Conservation (phyloP, 768 basidiomycete genomes). For the Trametes villosa region DNA sequence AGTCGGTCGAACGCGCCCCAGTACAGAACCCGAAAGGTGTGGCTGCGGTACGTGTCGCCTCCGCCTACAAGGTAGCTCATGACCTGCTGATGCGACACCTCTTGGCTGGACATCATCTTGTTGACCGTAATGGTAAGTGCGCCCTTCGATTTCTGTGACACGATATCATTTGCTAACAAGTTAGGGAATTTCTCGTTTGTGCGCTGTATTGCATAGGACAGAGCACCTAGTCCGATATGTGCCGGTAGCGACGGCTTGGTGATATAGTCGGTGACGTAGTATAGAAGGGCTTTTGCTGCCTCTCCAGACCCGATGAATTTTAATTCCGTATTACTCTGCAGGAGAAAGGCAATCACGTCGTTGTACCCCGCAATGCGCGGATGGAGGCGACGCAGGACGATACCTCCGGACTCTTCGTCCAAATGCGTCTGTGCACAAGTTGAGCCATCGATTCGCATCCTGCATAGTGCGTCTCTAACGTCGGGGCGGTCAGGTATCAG, state of each 20-base stretch:
- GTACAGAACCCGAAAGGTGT: conserved; percentile 18
- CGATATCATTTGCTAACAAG: not conserved
- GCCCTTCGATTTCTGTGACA: too few species aligned
- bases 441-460: conserved; percentile 16
- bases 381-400: not conserved
- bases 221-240: conserved; percentile 23
- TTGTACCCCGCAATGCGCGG: too few species aligned
- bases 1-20: conserved; percentile 2
- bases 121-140: conserved; percentile 18
- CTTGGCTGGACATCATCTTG: conserved; percentile 20
- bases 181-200: not conserved
- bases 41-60: conserved; percentile 27
- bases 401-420: conserved; percentile 3
- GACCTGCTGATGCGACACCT: conserved; percentile 33
- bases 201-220: not conserved
- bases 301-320: conserved; percentile 38
- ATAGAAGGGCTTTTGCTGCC: conserved; percentile 38
- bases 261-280: conserved; percentile 44
- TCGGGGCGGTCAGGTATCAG: not conserved
- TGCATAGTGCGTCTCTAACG: conserved; percentile 4
- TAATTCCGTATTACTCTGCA: conserved; percentile 38
- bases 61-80: too few species aligned
- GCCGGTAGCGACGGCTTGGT: conserved; percentile 34
- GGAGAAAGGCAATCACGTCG: conserved; percentile 12
- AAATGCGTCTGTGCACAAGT: not conserved